Percentiles rank a stretch among this genome's conserved stretches.
Evolutionary conservation across 116 monocot species (phyloP).

Genomic region (Zostera marina): DNA sequence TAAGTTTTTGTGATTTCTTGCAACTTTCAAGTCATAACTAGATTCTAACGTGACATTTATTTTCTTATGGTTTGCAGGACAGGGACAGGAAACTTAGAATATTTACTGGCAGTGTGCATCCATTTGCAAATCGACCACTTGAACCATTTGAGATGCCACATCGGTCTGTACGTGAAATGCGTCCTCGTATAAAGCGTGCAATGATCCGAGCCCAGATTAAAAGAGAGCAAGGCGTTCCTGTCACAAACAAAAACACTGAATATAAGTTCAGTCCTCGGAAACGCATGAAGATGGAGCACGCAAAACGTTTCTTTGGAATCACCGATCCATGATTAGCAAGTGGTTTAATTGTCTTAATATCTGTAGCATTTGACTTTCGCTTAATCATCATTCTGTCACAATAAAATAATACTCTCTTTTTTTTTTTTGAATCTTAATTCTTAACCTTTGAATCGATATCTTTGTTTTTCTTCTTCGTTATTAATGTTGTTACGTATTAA

Average conservation of each 20-base stretch:
- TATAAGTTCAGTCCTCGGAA: slow-evolving; percentile 11
- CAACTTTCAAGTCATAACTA: too few species aligned
- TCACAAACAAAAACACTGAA: slow-evolving; percentile 7
- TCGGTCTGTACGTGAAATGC: slow-evolving; percentile 65
- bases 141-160: slow-evolving; percentile 82
- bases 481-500: too few species aligned
- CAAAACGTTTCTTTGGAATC: slow-evolving; percentile 9
- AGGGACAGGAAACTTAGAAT: slow-evolving; percentile 85
- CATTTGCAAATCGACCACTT: slow-evolving; percentile 56
- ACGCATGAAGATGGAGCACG: slow-evolving; percentile 6
- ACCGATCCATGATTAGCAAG: slow-evolving; percentile 1
- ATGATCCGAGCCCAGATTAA: slow-evolving; percentile 85
- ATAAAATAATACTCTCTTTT: too few species aligned
- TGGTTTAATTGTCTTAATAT: too few species aligned
- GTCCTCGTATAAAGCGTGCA: slow-evolving; percentile 72
- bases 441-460: too few species aligned
- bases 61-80: slow-evolving; percentile 28
- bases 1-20: too few species aligned
- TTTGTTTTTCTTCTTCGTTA: too few species aligned
- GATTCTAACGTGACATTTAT: not conserved
- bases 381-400: too few species aligned
- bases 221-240: slow-evolving; percentile 26
- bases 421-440: too few species aligned
- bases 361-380: too few species aligned
- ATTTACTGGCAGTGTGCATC: slow-evolving; percentile 67